Evolutionary conservation across 192 early-diverging fungal genomes (phyloP).

Genomic region (Bifiguratus adelaidae): DNA sequence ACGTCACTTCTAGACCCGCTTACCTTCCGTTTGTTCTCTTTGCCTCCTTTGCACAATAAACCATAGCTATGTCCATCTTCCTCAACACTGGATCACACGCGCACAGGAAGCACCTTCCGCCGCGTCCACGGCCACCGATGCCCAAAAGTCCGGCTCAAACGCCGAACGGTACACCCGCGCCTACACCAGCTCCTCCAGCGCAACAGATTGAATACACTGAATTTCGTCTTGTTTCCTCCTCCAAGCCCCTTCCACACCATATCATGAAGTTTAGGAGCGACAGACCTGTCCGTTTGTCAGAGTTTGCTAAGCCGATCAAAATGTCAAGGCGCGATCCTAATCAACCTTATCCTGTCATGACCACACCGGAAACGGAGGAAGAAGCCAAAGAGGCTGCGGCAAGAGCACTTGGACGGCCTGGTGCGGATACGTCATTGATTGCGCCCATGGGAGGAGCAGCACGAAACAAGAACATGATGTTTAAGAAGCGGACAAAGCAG

Average conservation of each 20-base stretch:
- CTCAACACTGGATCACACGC: too few relatives aligned
- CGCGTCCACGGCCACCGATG: too few relatives aligned
- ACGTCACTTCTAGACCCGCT: too few relatives aligned
- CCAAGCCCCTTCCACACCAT: conserved; percentile 39
- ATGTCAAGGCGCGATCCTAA: conserved; percentile 31
- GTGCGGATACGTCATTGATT: conserved; percentile 51
- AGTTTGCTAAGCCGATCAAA: conserved; percentile 50
- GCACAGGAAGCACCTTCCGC: too few relatives aligned
- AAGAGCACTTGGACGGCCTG: conserved; percentile 4
- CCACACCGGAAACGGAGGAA: not conserved
- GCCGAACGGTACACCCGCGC: too few relatives aligned
- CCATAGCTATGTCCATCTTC: too few relatives aligned
- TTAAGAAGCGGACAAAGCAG: conserved; percentile 75
- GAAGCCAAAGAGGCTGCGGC: not conserved
- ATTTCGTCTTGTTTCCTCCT: conserved; percentile 51
- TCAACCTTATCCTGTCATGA: conserved; percentile 1
- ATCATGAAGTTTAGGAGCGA: conserved; percentile 54
- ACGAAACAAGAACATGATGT: conserved; percentile 66
- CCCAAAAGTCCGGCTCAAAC: too few relatives aligned
- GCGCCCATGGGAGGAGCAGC: conserved; percentile 66
- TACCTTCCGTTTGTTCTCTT: too few relatives aligned
- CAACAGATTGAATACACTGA: conserved; percentile 34
- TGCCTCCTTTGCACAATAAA: too few relatives aligned
- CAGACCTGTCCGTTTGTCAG: conserved; percentile 34
- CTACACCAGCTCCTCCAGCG: conserved; percentile 9